Evolutionary conservation across 202 grass and related monocot genomes (phyloP), one percentile per base, ranked within the genome.

Genomic region (Carex arenaria): DNA sequence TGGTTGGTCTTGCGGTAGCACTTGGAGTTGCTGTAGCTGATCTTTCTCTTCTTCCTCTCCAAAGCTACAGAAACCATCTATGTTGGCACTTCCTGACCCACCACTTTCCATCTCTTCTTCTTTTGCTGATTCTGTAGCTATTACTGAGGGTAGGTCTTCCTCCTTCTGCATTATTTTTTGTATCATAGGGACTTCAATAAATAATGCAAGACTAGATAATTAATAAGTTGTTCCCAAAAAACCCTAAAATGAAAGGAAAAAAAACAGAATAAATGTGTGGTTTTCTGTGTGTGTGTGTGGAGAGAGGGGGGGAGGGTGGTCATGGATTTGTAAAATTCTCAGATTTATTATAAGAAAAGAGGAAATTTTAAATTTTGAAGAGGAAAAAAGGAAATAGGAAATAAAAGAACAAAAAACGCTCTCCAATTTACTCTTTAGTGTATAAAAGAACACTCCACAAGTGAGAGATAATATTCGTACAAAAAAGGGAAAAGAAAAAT

Each of bases 31-130:
- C 72, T 79, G 84, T 9, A 83, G 70, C 47, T 89, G 86, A 19
- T 17, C 61, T 79, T 81, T 34, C 75, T 88, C 89, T 76, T 98
- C 89, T 0, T 88, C 90, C 74, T 95, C 95, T 15, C 84, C 89
- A 77, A 92, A 95, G 84, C 89, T 85, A 51, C 94, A 90, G 0
- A 97, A 83, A 15, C 93, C 91, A 76, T 99, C 96, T 0, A 95
- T 72, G 81, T 95, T 91, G 14, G 59, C 93, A 82, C 91, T 95
- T 18, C 93, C 93, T 14, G 96, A 99, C 76, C 88, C 88, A 53
- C 89, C 91, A 83, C 95, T 98, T 62, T 94, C 95, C 87, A 98
- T 92, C 61, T 94, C 93, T 49, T 99, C 96, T 79, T 99, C 96
- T 89, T 99, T 95, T 72, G 87, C 72, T 70, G 61, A 32, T 36